Evolutionary conservation across 805 yeast genomes (phyloP).

Genomic region (Candida awuae): DNA sequence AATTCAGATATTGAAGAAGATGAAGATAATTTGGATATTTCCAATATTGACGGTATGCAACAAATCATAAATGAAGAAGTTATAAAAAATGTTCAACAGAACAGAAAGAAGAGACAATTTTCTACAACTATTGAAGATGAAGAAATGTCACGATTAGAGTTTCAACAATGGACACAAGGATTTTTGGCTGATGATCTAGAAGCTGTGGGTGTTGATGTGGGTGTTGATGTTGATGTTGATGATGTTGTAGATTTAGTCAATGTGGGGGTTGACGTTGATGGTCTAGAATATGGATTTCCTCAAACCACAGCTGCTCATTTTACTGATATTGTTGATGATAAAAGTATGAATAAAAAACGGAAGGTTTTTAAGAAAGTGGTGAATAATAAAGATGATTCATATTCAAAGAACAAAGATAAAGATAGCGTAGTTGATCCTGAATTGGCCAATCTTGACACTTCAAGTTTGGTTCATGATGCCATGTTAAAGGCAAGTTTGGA

Average conservation of each 20-base stretch:
- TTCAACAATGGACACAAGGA: slow-evolving; percentile 47
- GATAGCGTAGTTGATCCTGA: slow-evolving; percentile 43
- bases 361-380: neutral
- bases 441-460: slow-evolving; percentile 37
- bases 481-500: slow-evolving; percentile 52
- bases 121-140: slow-evolving; percentile 30
- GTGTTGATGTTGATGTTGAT: slow-evolving; percentile 8
- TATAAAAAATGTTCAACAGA: slow-evolving; percentile 44
- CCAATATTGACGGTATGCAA: neutral
- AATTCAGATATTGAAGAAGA: neutral
- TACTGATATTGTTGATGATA: slow-evolving; percentile 6
- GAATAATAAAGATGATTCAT: neutral
- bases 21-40: neutral
- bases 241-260: slow-evolving; percentile 6
- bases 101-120: slow-evolving; percentile 22
- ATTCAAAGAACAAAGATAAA: slow-evolving; percentile 17
- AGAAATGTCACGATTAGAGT: slow-evolving; percentile 38
- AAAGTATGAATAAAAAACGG: neutral
- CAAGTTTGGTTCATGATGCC: slow-evolving; percentile 56
- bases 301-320: slow-evolving; percentile 12
- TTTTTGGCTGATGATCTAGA: slow-evolving; percentile 38
- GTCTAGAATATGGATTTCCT: slow-evolving; percentile 9
- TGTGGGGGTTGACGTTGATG: slow-evolving; percentile 10
- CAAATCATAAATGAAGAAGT: slow-evolving; percentile 43
- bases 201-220: slow-evolving; percentile 5